phyloP scores from a whole-genome alignment of 2,329 filamentous ascomycete genomes.

The Fusarium sp. region DNA sequence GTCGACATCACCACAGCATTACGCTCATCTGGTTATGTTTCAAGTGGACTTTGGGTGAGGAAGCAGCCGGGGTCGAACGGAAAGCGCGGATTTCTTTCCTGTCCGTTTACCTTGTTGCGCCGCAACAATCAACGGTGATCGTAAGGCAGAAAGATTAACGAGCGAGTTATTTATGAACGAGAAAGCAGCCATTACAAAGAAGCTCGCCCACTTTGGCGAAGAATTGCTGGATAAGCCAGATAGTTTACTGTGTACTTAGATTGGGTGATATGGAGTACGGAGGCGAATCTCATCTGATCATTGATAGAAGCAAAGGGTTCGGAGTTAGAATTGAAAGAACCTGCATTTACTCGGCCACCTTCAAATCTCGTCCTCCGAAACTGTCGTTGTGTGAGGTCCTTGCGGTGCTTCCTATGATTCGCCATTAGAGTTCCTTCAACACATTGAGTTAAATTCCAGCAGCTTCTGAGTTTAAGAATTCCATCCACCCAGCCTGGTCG shows the following conservation, averaged over 20 bases:
- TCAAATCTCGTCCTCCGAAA: too few relatives aligned
- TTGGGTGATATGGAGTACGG: background rate
- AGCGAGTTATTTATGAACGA: background rate
- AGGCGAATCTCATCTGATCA: background rate
- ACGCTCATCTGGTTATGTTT: background rate
- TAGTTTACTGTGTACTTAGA: background rate
- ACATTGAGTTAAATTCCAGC: background rate
- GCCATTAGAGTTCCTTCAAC: background rate
- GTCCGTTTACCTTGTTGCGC: background rate
- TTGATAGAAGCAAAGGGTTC: background rate
- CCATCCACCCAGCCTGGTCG: conserved; percentile 50
- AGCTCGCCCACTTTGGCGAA: background rate
- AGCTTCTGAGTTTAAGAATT: conserved; percentile 41
- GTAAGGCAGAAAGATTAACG: background rate
- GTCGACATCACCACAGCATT: background rate
- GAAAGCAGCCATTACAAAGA: background rate
- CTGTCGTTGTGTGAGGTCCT: too few relatives aligned
- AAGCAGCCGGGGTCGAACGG: background rate
- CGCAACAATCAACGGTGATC: background rate
- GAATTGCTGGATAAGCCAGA: background rate
- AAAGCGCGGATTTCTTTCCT: background rate
- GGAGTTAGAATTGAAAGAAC: background rate
- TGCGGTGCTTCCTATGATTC: too few relatives aligned
- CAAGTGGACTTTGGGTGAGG: background rate
- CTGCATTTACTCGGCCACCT: background rate